These are phyloP conservation scores for Yamadazyma akitaensis DNA, from an alignment of 805 yeast species.

Conservation along the genomic window DNA sequence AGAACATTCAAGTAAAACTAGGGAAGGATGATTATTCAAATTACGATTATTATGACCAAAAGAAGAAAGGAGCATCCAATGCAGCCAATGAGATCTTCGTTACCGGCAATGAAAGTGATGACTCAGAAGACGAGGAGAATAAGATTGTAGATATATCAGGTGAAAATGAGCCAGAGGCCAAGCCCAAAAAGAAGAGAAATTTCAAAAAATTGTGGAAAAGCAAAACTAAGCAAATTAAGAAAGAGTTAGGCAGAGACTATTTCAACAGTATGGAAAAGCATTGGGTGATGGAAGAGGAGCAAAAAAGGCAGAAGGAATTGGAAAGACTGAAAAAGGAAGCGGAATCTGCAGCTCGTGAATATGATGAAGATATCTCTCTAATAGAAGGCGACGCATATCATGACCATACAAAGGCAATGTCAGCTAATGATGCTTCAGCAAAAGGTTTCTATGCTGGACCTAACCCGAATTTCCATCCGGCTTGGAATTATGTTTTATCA, in stretches of 20 bases:
- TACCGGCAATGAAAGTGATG: conserved; percentile 17
- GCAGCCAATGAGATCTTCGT: conserved; percentile 20
- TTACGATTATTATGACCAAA: conserved; percentile 33
- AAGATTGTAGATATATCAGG: conserved; percentile 6
- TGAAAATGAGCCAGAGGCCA: conserved; percentile 12
- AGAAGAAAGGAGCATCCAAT: conserved; percentile 8
- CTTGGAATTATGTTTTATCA: conserved; percentile 37
- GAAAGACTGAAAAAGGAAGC: conserved; percentile 3
- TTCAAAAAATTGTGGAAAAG: conserved; percentile 16
- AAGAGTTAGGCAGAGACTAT: conserved; percentile 23
- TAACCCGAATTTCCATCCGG: conserved; percentile 30
- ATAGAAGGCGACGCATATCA: background rate
- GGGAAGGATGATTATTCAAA: conserved; percentile 30
- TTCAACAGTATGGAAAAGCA: conserved; percentile 19
- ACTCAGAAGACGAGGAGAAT: conserved; percentile 13
- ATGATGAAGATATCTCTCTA: background rate
- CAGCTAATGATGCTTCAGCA: background rate
- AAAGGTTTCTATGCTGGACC: conserved; percentile 13
- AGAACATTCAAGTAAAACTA: conserved; percentile 25
- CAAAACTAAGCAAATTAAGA: conserved; percentile 22
- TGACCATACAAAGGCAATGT: too few relatives aligned
- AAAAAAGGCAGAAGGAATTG: conserved; percentile 9
- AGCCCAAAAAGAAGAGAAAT: conserved; percentile 15
- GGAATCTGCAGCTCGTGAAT: background rate
- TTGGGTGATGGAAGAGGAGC: conserved; percentile 15